These are phyloP conservation scores for Dipodascus albidus DNA, from an alignment of 805 yeast species.

Conservation along the genomic window DNA sequence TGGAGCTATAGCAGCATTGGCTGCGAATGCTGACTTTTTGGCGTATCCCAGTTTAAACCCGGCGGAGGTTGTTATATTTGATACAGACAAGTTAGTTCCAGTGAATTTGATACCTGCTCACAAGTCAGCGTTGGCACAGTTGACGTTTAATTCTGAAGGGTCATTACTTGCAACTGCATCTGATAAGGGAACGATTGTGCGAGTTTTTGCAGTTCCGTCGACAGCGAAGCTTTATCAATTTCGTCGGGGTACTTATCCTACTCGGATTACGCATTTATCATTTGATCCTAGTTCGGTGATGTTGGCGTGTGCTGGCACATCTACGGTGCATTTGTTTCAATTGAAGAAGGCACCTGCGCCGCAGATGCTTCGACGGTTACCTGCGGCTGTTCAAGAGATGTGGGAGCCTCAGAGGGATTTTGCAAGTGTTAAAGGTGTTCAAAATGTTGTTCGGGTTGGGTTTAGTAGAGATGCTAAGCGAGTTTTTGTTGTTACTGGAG, in stretches of 20 bases:
- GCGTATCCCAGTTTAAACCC: slow-evolving; percentile 43
- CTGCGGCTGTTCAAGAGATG: slow-evolving; percentile 67
- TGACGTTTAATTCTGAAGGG: slow-evolving; percentile 67
- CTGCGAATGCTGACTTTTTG: slow-evolving; percentile 34
- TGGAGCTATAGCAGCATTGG: slow-evolving; percentile 27
- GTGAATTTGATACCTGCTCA: slow-evolving; percentile 80
- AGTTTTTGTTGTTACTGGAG: slow-evolving; percentile 65
- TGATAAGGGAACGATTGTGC: slow-evolving; percentile 75
- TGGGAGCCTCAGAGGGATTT: slow-evolving; percentile 86
- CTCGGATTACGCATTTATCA: slow-evolving; percentile 62
- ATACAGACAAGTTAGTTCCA: slow-evolving; percentile 62
- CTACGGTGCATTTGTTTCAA: slow-evolving; percentile 86
- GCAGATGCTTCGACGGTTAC: slow-evolving; percentile 36
- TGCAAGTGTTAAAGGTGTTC: slow-evolving; percentile 67
- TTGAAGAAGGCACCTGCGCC: slow-evolving; percentile 33
- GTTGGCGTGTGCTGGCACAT: slow-evolving; percentile 80
- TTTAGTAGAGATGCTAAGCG: slow-evolving; percentile 19
- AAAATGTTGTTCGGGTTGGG: slow-evolving; percentile 23
- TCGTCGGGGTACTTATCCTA: slow-evolving; percentile 78
- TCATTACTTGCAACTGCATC: slow-evolving; percentile 79
- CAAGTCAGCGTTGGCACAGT: slow-evolving; percentile 57
- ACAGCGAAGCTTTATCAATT: slow-evolving; percentile 53
- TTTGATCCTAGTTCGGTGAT: slow-evolving; percentile 67
- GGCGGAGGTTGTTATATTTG: slow-evolving; percentile 73
- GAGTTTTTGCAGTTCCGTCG: slow-evolving; percentile 61